These are phyloP conservation scores for Nemania sp. DNA, from an alignment of 2,329 filamentous ascomycete species.

Conservation along the genomic window DNA sequence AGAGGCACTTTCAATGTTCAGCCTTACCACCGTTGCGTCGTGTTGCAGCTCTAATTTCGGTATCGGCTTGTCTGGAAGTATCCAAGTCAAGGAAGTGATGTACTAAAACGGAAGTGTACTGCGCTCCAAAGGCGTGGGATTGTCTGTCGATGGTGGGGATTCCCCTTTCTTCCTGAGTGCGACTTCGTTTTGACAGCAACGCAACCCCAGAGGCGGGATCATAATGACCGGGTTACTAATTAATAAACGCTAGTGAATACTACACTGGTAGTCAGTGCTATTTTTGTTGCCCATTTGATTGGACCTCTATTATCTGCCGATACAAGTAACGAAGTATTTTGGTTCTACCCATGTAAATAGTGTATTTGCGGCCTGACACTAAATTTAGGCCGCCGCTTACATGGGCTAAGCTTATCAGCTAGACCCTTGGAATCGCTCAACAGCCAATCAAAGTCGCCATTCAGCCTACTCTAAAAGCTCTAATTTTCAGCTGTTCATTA, in stretches of 20 bases:
- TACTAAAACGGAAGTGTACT: too few species aligned
- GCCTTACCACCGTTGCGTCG: conserved; percentile 14
- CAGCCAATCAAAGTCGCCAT: conserved; percentile 12
- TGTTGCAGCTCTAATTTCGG: conserved; percentile 10
- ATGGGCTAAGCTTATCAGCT: conserved; percentile 9
- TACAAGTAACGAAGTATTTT: background rate
- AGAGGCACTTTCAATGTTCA: conserved; percentile 7
- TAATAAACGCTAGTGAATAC: background rate
- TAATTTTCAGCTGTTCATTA: conserved; percentile 17
- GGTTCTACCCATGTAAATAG: background rate
- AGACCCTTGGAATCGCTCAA: conserved; percentile 12
- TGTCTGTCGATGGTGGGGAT: background rate
- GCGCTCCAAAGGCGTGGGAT: too few species aligned
- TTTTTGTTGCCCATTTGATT: conserved; percentile 14
- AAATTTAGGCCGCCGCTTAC: conserved; percentile 12
- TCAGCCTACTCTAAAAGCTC: background rate
- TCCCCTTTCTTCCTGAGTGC: background rate
- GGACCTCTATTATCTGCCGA: background rate
- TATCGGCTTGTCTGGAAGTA: background rate
- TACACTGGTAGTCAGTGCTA: conserved; percentile 15
- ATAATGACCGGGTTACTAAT: background rate
- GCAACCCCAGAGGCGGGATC: too few species aligned
- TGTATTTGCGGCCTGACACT: conserved; percentile 9
- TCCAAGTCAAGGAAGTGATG: too few species aligned
- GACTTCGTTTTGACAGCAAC: background rate